Evolutionary conservation across 257 asterid species (phyloP).

Genomic region (Vinca minor): DNA sequence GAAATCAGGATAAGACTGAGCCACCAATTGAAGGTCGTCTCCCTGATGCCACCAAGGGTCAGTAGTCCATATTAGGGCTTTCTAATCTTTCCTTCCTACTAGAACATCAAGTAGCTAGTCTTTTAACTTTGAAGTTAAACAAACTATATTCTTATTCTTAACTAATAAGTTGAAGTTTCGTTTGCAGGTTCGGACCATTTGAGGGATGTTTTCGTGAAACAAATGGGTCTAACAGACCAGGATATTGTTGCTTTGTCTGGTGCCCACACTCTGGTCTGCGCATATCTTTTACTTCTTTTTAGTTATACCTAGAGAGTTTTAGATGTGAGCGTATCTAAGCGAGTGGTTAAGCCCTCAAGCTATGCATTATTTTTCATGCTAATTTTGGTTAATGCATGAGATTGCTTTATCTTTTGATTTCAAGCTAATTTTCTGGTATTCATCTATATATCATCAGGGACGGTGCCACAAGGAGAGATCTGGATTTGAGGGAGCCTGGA

Average conservation of each 20-base stretch:
- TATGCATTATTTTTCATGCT: too few relatives aligned
- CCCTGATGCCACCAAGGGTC: slow-evolving; percentile 88
- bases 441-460: slow-evolving; percentile 32
- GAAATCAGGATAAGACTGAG: slow-evolving; percentile 54
- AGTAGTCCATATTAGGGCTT: slow-evolving; percentile 8
- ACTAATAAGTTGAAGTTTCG: background rate
- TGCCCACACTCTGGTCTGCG: slow-evolving; percentile 75
- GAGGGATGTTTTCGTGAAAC: slow-evolving; percentile 74
- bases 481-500: slow-evolving; percentile 92
- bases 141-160: too few relatives aligned
- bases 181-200: slow-evolving; percentile 65
- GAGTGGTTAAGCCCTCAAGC: too few relatives aligned
- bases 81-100: background rate
- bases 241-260: slow-evolving; percentile 88
- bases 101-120: background rate
- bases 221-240: slow-evolving; percentile 74
- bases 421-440: background rate
- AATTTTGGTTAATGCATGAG: too few relatives aligned
- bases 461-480: slow-evolving; percentile 91
- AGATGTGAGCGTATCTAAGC: background rate
- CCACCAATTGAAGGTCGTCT: slow-evolving; percentile 77
- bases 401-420: too few relatives aligned
- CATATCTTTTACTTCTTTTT: background rate
- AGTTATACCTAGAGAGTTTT: background rate
- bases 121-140: background rate